Conservation (phyloP, 2,329 filamentous ascomycete genomes). For the Bertia moriformis region DNA sequence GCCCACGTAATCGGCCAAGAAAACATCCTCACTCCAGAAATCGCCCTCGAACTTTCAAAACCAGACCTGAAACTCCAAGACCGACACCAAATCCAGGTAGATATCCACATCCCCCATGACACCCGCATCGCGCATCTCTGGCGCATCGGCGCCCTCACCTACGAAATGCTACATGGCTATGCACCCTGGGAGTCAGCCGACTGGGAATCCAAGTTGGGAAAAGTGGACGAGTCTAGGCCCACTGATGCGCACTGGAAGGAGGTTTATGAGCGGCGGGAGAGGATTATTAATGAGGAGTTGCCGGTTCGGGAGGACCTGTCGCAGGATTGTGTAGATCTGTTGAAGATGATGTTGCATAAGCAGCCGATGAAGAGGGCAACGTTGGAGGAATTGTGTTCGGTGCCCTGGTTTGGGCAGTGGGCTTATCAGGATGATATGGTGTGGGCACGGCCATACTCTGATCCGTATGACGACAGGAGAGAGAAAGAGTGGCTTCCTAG, state of each 20-base stretch:
- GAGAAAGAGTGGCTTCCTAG: too few species aligned
- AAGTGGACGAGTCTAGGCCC: background rate
- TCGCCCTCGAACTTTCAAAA: background rate
- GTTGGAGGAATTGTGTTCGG: slow-evolving; percentile 8
- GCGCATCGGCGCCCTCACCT: slow-evolving; percentile 4
- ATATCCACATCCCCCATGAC: too few species aligned
- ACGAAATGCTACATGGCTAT: slow-evolving; percentile 15
- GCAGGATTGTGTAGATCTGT: slow-evolving; percentile 14
- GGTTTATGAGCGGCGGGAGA: slow-evolving; percentile 5
- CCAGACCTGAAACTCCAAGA: background rate
- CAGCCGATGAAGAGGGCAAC: slow-evolving; percentile 9
- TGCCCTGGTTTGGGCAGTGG: slow-evolving; percentile 11
- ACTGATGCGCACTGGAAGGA: background rate
- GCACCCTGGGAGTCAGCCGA: slow-evolving; percentile 16
- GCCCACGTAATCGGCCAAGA: background rate
- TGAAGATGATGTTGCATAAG: slow-evolving; percentile 10
- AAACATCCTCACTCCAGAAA: background rate
- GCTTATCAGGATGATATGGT: background rate
- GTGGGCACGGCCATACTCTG: background rate
- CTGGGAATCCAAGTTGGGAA: background rate
- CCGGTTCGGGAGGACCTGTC: slow-evolving; percentile 11
- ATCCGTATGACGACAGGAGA: too few species aligned
- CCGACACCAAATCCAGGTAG: background rate
- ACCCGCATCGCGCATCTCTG: background rate
- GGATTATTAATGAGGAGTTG: slow-evolving; percentile 12